Evolutionary conservation across 306 rosid species (phyloP).

Genomic region (Gleditsia sinensis): DNA sequence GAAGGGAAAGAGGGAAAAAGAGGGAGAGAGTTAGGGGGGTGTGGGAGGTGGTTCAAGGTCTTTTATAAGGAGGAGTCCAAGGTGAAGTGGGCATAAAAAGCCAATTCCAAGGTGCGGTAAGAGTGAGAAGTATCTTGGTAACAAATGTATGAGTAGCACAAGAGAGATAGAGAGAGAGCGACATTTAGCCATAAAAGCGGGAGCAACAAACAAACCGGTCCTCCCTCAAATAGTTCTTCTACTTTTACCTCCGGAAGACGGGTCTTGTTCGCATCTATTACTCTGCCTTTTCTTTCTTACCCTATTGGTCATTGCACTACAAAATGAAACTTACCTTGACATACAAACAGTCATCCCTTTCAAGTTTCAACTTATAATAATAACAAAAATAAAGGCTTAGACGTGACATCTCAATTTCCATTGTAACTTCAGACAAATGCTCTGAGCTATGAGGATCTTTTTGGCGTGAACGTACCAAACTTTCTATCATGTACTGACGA

Average conservation of each 20-base stretch:
- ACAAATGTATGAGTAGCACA: too few relatives aligned
- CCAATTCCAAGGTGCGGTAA: too few relatives aligned
- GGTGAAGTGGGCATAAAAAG: too few relatives aligned
- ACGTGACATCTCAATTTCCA: conserved; percentile 7
- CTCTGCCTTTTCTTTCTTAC: not conserved
- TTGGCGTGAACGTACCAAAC: too few relatives aligned
- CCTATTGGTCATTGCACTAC: not conserved
- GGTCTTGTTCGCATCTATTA: too few relatives aligned
- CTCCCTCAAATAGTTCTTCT: too few relatives aligned
- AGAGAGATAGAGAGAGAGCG: conserved; percentile 47
- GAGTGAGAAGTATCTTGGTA: too few relatives aligned
- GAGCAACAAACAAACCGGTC: conserved; percentile 43
- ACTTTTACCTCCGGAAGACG: too few relatives aligned
- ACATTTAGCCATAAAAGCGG: conserved; percentile 51
- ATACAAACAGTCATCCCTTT: conserved; percentile 13
- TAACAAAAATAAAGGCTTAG: not conserved
- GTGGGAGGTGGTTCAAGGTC: conserved; percentile 38
- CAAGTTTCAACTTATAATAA: conserved; percentile 13
- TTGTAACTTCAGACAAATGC: too few relatives aligned
- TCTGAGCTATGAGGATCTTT: too few relatives aligned
- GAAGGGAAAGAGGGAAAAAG: not conserved
- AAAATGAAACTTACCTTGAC: conserved; percentile 24
- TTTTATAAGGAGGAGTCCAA: conserved; percentile 46
- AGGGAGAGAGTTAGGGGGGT: conserved; percentile 41
- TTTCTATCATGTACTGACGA: too few relatives aligned